phyloP scores from a whole-genome alignment of 2,329 filamentous ascomycete species.

The Fusarium odoratissimum region DNA sequence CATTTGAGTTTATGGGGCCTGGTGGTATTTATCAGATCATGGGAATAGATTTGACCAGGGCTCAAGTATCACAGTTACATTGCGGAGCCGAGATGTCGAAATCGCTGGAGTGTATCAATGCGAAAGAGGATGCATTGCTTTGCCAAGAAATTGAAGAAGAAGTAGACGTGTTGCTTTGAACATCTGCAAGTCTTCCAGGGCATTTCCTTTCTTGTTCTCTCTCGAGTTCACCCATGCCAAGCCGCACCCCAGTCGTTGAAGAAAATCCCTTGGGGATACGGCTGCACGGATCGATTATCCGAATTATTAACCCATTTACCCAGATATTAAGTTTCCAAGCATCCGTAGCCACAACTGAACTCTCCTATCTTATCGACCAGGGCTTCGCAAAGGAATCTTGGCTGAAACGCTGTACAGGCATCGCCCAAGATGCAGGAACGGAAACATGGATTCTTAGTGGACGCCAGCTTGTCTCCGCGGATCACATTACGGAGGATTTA shows the following conservation, averaged over 20 bases:
- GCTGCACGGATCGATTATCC: neutral
- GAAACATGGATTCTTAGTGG: neutral
- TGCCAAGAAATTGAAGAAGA: neutral
- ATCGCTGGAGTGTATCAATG: neutral
- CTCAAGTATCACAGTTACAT: neutral
- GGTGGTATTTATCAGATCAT: neutral
- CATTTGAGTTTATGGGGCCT: neutral
- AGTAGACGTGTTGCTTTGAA: too few species aligned
- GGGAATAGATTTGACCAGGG: neutral
- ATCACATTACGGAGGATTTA: neutral
- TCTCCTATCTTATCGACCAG: neutral
- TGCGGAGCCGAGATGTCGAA: neutral
- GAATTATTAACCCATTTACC: neutral
- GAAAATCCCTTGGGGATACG: neutral
- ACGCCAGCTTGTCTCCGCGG: neutral
- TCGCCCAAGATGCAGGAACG: neutral
- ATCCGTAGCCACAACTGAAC: neutral
- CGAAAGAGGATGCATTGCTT: neutral
- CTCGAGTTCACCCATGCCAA: neutral
- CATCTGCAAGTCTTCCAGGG: neutral
- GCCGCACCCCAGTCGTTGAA: neutral
- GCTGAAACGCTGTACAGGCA: conserved; percentile 11
- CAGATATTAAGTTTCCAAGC: neutral
- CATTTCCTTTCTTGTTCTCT: too few species aligned
- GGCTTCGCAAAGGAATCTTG: neutral